Evolutionary conservation across 805 yeast genomes (phyloP).

Genomic region (Candida koratica): DNA sequence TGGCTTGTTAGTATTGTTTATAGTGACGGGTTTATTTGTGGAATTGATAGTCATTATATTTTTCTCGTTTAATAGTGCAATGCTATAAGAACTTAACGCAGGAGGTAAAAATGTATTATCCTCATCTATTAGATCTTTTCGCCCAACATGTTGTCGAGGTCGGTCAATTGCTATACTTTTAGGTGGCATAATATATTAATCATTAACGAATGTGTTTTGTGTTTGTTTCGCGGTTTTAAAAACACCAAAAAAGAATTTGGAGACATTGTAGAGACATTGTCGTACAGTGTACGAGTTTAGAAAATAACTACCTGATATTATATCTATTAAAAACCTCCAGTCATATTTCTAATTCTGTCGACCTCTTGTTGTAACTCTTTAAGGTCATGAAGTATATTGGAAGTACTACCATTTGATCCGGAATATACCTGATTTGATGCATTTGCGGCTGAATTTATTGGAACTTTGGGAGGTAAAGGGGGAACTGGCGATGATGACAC

Average conservation of each 20-base stretch:
- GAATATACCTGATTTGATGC: background rate
- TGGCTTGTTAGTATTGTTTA: background rate
- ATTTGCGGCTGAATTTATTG: constrained; percentile 5
- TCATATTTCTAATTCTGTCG: constrained; percentile 48
- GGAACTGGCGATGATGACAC: constrained; percentile 10
- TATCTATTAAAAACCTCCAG: constrained; percentile 37
- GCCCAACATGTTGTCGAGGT: constrained; percentile 10
- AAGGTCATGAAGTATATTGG: constrained; percentile 60
- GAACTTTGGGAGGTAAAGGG: constrained; percentile 8
- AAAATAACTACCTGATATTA: too few relatives aligned
- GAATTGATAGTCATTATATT: constrained; percentile 4
- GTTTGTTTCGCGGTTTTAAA: constrained; percentile 6
- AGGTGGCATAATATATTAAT: constrained; percentile 12
- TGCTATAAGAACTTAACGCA: constrained; percentile 54
- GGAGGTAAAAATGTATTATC: constrained; percentile 58
- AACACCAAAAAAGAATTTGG: constrained; percentile 1
- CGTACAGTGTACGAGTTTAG: too few relatives aligned
- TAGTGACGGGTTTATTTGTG: constrained; percentile 1
- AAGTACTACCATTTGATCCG: constrained; percentile 29
- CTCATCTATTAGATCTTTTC: constrained; percentile 29
- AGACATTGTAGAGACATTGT: background rate
- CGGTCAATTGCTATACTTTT: constrained; percentile 12
- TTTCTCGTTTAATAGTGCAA: constrained; percentile 45
- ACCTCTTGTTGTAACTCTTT: constrained; percentile 69
- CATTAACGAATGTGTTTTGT: constrained; percentile 6